Evolutionary conservation across 306 rosid genomes (phyloP).

Genomic region (Malus sylvestris): DNA sequence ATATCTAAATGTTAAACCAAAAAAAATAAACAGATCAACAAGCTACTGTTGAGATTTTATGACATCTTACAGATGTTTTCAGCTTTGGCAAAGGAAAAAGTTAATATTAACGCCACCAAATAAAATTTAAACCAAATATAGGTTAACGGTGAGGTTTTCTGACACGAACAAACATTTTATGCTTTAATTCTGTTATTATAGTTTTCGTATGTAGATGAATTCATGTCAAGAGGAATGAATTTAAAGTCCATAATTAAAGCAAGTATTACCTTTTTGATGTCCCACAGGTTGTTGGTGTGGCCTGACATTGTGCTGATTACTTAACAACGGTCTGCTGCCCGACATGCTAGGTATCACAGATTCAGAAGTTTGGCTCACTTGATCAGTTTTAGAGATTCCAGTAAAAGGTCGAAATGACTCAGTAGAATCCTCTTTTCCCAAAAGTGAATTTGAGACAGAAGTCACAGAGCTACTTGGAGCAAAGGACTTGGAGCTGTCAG

Average conservation of each 20-base stretch:
- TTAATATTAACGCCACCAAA: not conserved
- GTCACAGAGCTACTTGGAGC: constrained; percentile 46
- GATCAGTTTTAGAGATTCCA: constrained; percentile 52
- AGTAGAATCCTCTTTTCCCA: constrained; percentile 53
- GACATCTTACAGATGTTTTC: not conserved
- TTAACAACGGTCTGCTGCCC: constrained; percentile 42
- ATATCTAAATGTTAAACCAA: not conserved
- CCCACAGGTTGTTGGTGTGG: constrained; percentile 65
- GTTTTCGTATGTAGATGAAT: not conserved
- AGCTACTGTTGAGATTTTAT: not conserved
- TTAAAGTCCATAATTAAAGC: not conserved
- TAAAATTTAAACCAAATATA: not conserved
- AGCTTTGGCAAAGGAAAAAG: not conserved
- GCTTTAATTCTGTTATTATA: not conserved
- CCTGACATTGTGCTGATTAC: constrained; percentile 55
- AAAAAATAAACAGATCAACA: not conserved
- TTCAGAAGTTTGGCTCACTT: constrained; percentile 50
- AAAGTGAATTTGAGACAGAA: constrained; percentile 43
- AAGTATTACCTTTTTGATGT: constrained; percentile 79
- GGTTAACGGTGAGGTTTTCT: not conserved
- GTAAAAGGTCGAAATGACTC: constrained; percentile 60
- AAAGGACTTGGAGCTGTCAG: constrained; percentile 49
- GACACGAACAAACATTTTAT: not conserved
- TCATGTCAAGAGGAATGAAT: not conserved
- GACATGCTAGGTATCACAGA: constrained; percentile 45